A percentile compares a stretch with the other conserved stretches of the same genome.
phyloP scores from a whole-genome alignment of 352 stramenopile species.

The Pythium volutum region DNA sequence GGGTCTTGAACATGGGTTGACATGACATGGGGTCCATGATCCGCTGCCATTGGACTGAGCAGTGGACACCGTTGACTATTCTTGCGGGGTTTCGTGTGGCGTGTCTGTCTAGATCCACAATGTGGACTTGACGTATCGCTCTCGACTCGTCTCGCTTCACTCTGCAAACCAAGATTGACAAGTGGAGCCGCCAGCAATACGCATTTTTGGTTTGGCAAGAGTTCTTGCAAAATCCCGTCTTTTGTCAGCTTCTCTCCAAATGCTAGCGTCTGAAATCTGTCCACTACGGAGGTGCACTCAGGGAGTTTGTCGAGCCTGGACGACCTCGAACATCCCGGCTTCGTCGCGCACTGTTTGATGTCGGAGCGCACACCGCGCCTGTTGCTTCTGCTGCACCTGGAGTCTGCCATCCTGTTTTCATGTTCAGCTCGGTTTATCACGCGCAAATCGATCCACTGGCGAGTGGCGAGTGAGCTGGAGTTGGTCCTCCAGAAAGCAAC shows the following conservation, averaged over 20 bases:
- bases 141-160: background rate
- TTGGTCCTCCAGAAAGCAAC: background rate
- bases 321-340: background rate
- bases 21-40: background rate
- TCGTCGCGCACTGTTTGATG: background rate
- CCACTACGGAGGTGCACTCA: background rate
- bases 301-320: background rate
- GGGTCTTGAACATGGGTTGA: background rate
- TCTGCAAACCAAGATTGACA: background rate
- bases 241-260: background rate
- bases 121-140: background rate
- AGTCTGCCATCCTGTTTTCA: background rate
- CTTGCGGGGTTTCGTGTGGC: background rate
- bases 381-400: background rate
- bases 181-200: constrained; percentile 10
- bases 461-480: background rate
- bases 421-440: background rate
- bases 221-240: constrained; percentile 17
- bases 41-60: background rate
- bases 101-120: background rate
- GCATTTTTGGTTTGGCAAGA: constrained; percentile 21
- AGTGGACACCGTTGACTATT: background rate
- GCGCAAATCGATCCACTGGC: background rate
- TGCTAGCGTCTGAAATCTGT: constrained; percentile 11
- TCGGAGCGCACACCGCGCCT: background rate